Evolutionary conservation across 2,329 filamentous ascomycete species (phyloP).

Genomic region (Escovopsis sp.): DNA sequence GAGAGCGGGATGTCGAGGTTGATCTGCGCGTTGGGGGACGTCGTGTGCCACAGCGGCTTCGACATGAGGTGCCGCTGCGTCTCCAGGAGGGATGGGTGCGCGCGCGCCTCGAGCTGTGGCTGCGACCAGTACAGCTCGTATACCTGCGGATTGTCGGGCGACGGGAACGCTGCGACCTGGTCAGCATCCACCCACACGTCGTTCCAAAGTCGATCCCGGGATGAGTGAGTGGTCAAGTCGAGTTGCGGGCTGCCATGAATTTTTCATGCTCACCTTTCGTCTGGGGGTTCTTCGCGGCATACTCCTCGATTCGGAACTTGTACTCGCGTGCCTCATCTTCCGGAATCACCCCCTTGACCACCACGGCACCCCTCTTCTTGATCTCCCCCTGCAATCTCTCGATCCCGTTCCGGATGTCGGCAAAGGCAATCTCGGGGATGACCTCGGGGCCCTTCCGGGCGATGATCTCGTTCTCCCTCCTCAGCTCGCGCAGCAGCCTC

Average conservation of each 20-base stretch:
- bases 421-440: conserved; percentile 38
- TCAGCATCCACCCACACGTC: background rate
- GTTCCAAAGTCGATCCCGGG: too few relatives aligned
- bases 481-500: conserved; percentile 29
- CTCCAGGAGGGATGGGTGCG: conserved; percentile 47
- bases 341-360: conserved; percentile 52
- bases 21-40: conserved; percentile 32
- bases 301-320: conserved; percentile 50
- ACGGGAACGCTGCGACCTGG: conserved; percentile 41
- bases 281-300: conserved; percentile 47
- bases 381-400: conserved; percentile 31
- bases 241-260: background rate
- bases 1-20: conserved; percentile 40
- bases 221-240: background rate
- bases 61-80: conserved; percentile 48
- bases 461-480: conserved; percentile 32
- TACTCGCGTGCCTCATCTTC: conserved; percentile 47
- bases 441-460: conserved; percentile 29
- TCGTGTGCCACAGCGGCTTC: conserved; percentile 40
- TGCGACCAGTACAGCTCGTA: conserved; percentile 65
- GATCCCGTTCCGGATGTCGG: conserved; percentile 26
- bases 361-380: conserved; percentile 44
- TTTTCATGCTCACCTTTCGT: conserved; percentile 30
- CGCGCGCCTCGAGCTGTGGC: conserved; percentile 52
- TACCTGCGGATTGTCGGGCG: conserved; percentile 47